Percentiles rank a stretch among this genome's conserved stretches.
phyloP scores from a whole-genome alignment of 345 rosid species.

The Alliaria petiolata region DNA sequence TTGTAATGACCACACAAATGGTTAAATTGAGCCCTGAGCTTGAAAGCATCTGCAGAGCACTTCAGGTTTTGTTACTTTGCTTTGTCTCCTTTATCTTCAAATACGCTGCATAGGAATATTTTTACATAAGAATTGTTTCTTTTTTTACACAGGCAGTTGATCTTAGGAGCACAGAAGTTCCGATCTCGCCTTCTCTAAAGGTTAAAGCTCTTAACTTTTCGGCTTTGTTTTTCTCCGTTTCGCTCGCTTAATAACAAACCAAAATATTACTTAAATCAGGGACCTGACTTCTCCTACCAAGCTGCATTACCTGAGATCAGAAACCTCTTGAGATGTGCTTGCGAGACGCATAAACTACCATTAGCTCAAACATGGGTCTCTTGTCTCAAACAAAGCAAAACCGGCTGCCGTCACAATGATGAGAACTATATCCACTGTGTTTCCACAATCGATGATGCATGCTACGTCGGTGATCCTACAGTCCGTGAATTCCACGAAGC shows the following conservation, averaged over 20 bases:
- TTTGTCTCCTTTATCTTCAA: background rate
- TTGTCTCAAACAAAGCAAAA: conserved; percentile 78
- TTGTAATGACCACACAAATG: conserved; percentile 72
- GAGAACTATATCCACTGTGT: conserved; percentile 68
- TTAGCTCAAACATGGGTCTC: conserved; percentile 90
- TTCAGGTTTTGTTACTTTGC: conserved; percentile 54
- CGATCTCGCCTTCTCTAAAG: conserved; percentile 40
- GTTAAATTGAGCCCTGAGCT: conserved; percentile 64
- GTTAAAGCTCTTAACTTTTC: conserved; percentile 33
- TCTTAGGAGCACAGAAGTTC: conserved; percentile 66
- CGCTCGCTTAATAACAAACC: background rate
- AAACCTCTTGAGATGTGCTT: conserved; percentile 70
- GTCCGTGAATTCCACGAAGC: conserved; percentile 75
- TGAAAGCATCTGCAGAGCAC: conserved; percentile 80
- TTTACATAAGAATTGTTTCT: background rate
- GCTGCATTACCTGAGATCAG: conserved; percentile 74
- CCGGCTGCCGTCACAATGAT: conserved; percentile 76
- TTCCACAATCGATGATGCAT: conserved; percentile 80
- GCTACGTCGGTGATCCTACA: conserved; percentile 54
- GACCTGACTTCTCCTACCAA: conserved; percentile 45
- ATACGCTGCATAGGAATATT: background rate
- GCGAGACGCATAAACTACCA: conserved; percentile 76
- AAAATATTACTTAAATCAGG: conserved; percentile 38
- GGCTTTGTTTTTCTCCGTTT: background rate
- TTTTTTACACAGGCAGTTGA: conserved; percentile 67